These are phyloP conservation scores for Alternaria brassicicola DNA, from an alignment of 2,329 filamentous ascomycete genomes.

Conservation along the genomic window DNA sequence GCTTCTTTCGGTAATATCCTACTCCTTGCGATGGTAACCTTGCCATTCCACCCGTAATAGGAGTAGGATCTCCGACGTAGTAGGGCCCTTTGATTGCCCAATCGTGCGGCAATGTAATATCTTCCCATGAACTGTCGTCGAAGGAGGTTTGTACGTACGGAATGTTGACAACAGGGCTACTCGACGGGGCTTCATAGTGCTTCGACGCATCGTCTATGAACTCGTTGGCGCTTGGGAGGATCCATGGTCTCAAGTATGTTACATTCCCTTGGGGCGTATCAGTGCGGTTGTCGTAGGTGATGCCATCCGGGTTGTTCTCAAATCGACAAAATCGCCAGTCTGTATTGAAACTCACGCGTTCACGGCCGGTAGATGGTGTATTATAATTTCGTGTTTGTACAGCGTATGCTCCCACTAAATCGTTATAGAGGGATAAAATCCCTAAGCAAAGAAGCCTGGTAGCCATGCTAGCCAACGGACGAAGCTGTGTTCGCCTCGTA, in stretches of 20 bases:
- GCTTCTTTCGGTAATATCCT: conserved; percentile 58
- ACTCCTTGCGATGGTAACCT: conserved; percentile 59
- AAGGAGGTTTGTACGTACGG: conserved; percentile 37
- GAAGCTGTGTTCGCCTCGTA: not conserved
- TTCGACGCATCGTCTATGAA: conserved; percentile 45
- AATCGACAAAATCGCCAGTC: conserved; percentile 48
- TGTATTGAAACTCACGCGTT: conserved; percentile 43
- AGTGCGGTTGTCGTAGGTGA: conserved; percentile 36
- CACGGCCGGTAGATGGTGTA: conserved; percentile 11
- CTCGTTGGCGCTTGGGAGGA: conserved; percentile 50
- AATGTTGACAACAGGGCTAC: conserved; percentile 28
- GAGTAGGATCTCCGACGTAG: conserved; percentile 50
- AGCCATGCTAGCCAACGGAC: not conserved
- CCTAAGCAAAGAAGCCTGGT: not conserved
- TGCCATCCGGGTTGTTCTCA: conserved; percentile 42
- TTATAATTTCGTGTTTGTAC: not conserved
- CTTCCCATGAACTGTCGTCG: conserved; percentile 51
- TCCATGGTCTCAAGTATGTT: conserved; percentile 35
- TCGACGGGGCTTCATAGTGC: conserved; percentile 34
- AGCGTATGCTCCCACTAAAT: not conserved
- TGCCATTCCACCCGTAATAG: conserved; percentile 57
- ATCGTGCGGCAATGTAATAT: conserved; percentile 54
- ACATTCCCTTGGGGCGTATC: conserved; percentile 8
- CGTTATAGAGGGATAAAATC: not conserved
- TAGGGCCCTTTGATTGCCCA: conserved; percentile 57